These are phyloP conservation scores for Wickerhamomyces sp. DNA, from an alignment of 1,139 yeast genomes.

Conservation along the genomic window DNA sequence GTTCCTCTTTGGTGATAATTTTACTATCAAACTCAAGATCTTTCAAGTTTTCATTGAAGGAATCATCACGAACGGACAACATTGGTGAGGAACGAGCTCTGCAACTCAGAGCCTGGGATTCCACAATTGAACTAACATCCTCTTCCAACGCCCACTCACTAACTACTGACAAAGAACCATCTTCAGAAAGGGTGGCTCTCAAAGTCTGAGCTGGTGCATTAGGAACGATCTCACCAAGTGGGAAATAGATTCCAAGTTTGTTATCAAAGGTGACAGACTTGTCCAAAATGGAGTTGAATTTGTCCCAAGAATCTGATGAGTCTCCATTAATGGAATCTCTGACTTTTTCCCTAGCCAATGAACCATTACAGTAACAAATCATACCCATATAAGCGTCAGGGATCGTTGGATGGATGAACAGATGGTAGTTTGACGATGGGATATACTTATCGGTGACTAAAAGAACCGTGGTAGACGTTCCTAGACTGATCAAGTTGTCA, in stretches of 20 bases:
- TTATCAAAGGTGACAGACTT: constrained; percentile 27
- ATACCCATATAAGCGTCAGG: constrained; percentile 82
- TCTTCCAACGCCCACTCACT: constrained; percentile 39
- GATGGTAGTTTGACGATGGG: constrained; percentile 79
- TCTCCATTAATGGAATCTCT: constrained; percentile 56
- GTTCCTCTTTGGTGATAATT: constrained; percentile 20
- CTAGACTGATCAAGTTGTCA: constrained; percentile 77
- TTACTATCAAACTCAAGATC: constrained; percentile 28
- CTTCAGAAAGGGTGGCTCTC: constrained; percentile 36
- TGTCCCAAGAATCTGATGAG: constrained; percentile 46
- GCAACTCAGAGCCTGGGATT: constrained; percentile 82
- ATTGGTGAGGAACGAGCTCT: constrained; percentile 76
- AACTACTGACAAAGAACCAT: constrained; percentile 24
- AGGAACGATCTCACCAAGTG: constrained; percentile 86
- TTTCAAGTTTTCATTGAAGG: not conserved
- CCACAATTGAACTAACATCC: constrained; percentile 76
- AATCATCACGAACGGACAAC: constrained; percentile 30
- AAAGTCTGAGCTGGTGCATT: constrained; percentile 59
- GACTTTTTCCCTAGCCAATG: constrained; percentile 77
- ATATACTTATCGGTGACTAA: constrained; percentile 72
- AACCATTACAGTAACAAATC: constrained; percentile 92
- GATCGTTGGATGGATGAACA: constrained; percentile 82
- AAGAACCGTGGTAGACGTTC: constrained; percentile 85
- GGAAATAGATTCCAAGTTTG: constrained; percentile 76
- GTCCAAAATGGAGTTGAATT: constrained; percentile 49